These are phyloP conservation scores for Epichloe gansuensis DNA, from an alignment of 2,329 filamentous ascomycete genomes.

Conservation along the genomic window DNA sequence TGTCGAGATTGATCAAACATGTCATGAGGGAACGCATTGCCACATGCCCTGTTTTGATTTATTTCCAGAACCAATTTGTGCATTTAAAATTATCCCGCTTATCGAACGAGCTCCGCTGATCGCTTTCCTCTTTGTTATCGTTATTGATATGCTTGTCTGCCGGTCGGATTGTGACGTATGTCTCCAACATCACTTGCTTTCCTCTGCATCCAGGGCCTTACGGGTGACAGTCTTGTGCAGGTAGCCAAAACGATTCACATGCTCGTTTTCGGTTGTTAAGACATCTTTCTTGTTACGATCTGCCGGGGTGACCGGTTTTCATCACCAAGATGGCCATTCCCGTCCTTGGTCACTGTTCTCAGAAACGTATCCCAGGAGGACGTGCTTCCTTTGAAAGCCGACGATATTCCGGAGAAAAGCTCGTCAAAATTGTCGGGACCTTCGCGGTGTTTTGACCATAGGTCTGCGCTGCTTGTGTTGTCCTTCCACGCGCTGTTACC, in stretches of 20 bases:
- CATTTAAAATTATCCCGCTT: slow-evolving; percentile 12
- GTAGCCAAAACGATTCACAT: slow-evolving; percentile 31
- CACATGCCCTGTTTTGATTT: slow-evolving; percentile 2
- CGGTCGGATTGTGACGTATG: slow-evolving; percentile 21
- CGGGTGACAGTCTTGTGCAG: slow-evolving; percentile 29
- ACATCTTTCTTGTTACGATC: slow-evolving; percentile 20
- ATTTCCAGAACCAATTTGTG: slow-evolving; percentile 31
- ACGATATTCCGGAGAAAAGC: slow-evolving; percentile 26
- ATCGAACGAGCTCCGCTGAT: neutral
- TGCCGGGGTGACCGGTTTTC: slow-evolving; percentile 6
- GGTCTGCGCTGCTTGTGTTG: neutral
- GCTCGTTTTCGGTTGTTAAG: slow-evolving; percentile 25
- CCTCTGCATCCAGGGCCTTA: slow-evolving; percentile 28
- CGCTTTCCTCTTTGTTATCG: slow-evolving; percentile 5
- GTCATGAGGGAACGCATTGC: neutral
- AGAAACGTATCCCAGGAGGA: slow-evolving; percentile 30
- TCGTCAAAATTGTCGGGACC: slow-evolving; percentile 28
- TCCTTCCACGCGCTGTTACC: neutral
- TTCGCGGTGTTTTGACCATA: neutral
- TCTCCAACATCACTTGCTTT: slow-evolving; percentile 27
- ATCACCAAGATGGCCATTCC: slow-evolving; percentile 3
- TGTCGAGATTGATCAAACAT: neutral
- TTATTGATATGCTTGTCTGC: slow-evolving; percentile 13
- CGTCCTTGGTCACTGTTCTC: slow-evolving; percentile 20
- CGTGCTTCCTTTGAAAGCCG: slow-evolving; percentile 24